Base-by-base conservation (phyloP, 208 protist species). In the Trypanosoma avium region DNA sequence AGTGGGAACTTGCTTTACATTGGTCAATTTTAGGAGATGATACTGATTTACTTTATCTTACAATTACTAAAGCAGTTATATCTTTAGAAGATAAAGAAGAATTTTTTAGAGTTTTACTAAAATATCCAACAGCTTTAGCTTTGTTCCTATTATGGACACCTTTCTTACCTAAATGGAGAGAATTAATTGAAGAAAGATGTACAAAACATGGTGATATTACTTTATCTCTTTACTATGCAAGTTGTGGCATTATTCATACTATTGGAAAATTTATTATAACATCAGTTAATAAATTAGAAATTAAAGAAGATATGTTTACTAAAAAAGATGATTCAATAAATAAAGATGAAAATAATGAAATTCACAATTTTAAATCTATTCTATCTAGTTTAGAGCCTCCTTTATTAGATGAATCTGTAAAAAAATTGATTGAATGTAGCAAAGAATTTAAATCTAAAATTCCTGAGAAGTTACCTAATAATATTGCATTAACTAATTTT, bases 31-130 rank as follows among this genome's bases (percentile, higher is more conserved):
- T 64, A 4, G 61, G 69, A 13, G 67, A 57, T 15, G 77, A 78
- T 48, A 69, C 68, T 21, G 79, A 88, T 29, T 63, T 83, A 56
- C 49, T 84, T 2, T 61, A 74, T 53, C 38, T 88, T 33, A 64
- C 71, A 22, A 33, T 88, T 45, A 36, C 46, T 12, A 50, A 61
- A 9, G 60, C 35, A 7, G 3, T 27, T 61, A 47, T 24, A 30
- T 49, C 19, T 30, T 29, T 62, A 15, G 27, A 42, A 47, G 48
- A 72, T 22, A 61, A 56, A 57, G 52, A 59, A 22, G 61, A 60
- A 15, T 22, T 72, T 36, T 50, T 66, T 61, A 52, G 60, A 36
- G 48, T 56, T 43, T 49, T 72, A 4, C 62, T 77, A 40, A 33
- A 57, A 30, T 59, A 30, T 32, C 61, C 61, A 42, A 50, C 26